Evolutionary conservation across 2,329 filamentous ascomycete genomes (phyloP), one percentile per base, ranked within the genome.

Genomic region (Stenocarpella maydis): DNA sequence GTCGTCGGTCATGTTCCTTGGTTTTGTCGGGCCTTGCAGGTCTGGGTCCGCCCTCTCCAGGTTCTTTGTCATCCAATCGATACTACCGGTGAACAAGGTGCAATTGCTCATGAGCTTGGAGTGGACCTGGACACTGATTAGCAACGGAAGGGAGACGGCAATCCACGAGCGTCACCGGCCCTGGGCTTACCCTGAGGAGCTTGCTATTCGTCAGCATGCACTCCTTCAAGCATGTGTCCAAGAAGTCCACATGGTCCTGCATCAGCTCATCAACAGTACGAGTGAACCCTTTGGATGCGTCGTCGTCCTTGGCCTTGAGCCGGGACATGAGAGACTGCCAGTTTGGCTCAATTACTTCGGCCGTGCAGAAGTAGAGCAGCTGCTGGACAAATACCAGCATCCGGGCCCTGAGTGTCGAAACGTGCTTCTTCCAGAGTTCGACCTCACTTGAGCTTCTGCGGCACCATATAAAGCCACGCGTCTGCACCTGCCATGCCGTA

Each of bases 381-480:
- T 99, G 96, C 80, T 99, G 96, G 2, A 98, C 94, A 77, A 98
- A 99, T 10, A 97, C 93, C 10, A 98, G 85, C 96, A 99, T 99
- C 58, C 96, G 89, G 3, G 95, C 94, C 41, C 96, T 89, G 69
- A 99, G 82, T 3, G 94, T 98, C 91, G 94, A 98, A 0, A 95
- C 94, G 37, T 93, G 88, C 49, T 95, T 89, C 79, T 99, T 99
- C 94, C 95, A 98, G 67, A 92, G 87, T 80, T 98, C 95, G 15
- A 98, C 87, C 54, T 86, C 87, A 73, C 91, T 89, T 5, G 90
- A 88, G 26, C 92, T 93, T 74, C 89, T 91, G 80, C 97, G 92
- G 65, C 90, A 90, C 96, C 96, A 99, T 67, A 90, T 90, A 41
- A 89, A 82, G 53, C 90, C 88, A 72, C 95, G 92, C 65, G 90